Evolutionary conservation across 805 yeast species (phyloP), one percentile per base, ranked within the genome.

Genomic region (Metschnikowia sp.): DNA sequence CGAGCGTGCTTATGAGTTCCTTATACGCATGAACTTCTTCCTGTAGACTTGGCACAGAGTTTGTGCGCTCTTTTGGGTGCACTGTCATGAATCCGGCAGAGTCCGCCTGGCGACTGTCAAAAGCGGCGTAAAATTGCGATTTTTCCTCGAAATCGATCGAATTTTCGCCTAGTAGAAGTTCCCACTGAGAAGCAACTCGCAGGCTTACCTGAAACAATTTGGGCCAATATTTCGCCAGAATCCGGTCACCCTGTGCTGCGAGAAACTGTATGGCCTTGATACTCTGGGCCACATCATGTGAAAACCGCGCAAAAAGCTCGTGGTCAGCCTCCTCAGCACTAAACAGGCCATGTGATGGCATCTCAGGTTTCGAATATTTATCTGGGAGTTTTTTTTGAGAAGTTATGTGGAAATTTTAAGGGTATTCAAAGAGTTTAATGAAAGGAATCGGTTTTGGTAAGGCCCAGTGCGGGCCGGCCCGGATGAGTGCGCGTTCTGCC

Each of bases 201-300:
- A 60, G 63, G 42, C 64, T 50, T 22, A 70, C 64, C 22, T 70
- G 65, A 55, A 77, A 63, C 10, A 69, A 33, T 9, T 47, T 42
- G 19, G 69, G 67, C 63, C 69, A 62, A 49, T 65, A 48, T 36
- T 40, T 55, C 48, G 39, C n/a, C n/a, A 61, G 54, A 37, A 61
- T 39, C 39, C 60, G 49, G 32, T 57, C 53, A 32, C 67, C 56
- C 44, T 68, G 73, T 19, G 50, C 36, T 8, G 48, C 50, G 15
- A 78, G 50, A 48, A 64, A 78, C 39, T 69, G 68, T 34, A 79
- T 57, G 1, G 80, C 83, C 48, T 72, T 69, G 45, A 70, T 71
- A 68, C 78, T 77, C 39, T 65, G 66, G n/a, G 56, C 52, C 10
- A 75, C 60, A 53, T 76, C 80, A 46, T 74, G 77, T 4, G 45